These are phyloP conservation scores for Tolypocladium endophyticum DNA, from an alignment of 2,329 filamentous ascomycete genomes.

Conservation along the genomic window DNA sequence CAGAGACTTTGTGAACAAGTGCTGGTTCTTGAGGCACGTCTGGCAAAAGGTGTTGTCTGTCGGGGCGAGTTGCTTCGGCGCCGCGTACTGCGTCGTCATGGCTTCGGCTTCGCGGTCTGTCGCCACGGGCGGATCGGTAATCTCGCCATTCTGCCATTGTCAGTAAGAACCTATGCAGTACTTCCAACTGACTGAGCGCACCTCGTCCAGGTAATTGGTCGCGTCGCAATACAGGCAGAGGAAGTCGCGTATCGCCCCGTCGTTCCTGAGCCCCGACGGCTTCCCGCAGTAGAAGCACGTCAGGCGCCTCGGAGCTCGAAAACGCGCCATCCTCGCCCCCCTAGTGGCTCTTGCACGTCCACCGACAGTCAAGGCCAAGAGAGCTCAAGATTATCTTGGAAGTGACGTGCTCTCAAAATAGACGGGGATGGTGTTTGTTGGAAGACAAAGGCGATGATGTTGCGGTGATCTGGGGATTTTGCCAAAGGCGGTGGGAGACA, in stretches of 20 bases:
- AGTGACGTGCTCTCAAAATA: not conserved
- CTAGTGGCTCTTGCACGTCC: not conserved
- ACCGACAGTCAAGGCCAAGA: not conserved
- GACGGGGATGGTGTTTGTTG: not conserved
- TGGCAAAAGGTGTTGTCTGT: slow-evolving; percentile 50
- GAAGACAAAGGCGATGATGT: not conserved
- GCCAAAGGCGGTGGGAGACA: slow-evolving; percentile 5
- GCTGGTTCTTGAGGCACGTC: slow-evolving; percentile 81
- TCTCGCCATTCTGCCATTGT: slow-evolving; percentile 61
- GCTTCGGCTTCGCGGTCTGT: slow-evolving; percentile 33
- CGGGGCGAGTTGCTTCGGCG: slow-evolving; percentile 20
- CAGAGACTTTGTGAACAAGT: slow-evolving; percentile 63
- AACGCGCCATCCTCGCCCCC: slow-evolving; percentile 27
- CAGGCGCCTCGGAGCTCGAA: slow-evolving; percentile 34
- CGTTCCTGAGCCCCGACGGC: slow-evolving; percentile 49
- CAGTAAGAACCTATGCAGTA: not conserved
- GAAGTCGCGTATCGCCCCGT: slow-evolving; percentile 53
- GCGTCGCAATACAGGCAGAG: slow-evolving; percentile 72
- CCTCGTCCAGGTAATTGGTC: slow-evolving; percentile 81
- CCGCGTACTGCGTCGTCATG: slow-evolving; percentile 35
- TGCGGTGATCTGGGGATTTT: slow-evolving; percentile 3
- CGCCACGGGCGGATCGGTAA: slow-evolving; percentile 70
- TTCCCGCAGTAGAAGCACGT: slow-evolving; percentile 78
- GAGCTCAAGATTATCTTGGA: not conserved
- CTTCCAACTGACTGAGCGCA: slow-evolving; percentile 22